Base-by-base conservation (phyloP, 805 yeast species). In the Barnettozyma vustinii region DNA sequence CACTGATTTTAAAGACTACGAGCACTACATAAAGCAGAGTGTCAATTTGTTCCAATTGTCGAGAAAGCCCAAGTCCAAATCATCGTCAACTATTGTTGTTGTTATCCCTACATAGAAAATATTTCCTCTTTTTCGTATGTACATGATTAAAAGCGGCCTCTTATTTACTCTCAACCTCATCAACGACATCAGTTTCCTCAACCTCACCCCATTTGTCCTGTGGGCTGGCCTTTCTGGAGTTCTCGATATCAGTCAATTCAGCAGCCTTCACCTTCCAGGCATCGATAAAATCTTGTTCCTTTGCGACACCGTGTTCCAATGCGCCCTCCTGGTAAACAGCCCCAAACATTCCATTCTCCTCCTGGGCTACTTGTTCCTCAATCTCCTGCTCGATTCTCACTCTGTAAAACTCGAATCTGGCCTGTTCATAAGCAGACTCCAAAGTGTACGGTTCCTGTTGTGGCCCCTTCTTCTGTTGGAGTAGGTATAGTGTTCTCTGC, bases 311-410 rank as follows among this genome's bases (percentile, higher is more conserved):
- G 60, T 74, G 72, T 46, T 84, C 86, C 51, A 89, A 66, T 52
- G 80, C 68, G 33, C 87, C 71, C 36, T 76, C 71, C 37, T 80
- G 79, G 66, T 74, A 87, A 9, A 83, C 77, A 1, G 95, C 84
- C 19, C 98, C 97, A 62, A 73, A 81, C 96, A 94, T 84, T 49
- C 73, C 74, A 9, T 89, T 79, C 65, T 94, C 97, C 74, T 94
- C 99, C 52, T 74, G 75, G 4, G 87, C 78, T 2, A 92, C 74
- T 62, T 79, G 77, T 61, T 73, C 70, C 63, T 84, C 88, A 3
- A 87, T 72, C 59, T 91, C 96, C 61, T 87, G 85, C 51, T 84
- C 81, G 75, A 90, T 87, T 62, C 97, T 81, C 51, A 88, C 72
- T 56, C 85, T 77, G 66, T 94, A 94, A 64, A 88, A 94, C 68